Evolutionary conservation across 176 grass and related monocot species (phyloP), one percentile per base, ranked within the genome.

Genomic region (Carex parvula): DNA sequence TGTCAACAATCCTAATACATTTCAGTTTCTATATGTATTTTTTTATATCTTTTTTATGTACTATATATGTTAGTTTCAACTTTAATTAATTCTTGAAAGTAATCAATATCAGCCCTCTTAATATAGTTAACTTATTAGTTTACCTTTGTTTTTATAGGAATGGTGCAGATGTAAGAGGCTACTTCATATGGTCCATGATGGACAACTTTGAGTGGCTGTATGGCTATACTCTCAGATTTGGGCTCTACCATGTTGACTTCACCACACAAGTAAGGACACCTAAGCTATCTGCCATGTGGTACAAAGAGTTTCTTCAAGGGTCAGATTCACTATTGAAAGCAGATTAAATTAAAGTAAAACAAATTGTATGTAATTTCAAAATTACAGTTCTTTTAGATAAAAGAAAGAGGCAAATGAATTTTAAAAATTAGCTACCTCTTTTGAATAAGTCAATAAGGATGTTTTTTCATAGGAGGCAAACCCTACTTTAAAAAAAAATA

Each of bases 151-250:
- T 41, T 75, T 54, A 9, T 57, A 94, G 93, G 62, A 30, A 87
- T n/a, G 93, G 93, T 48, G 90, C 90, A 18, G 90, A 94, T 82
- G 90, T 94, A 15, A 91, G 90, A 63, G 93, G 90, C 46, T 92
- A 94, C 79, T 94, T 94, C 70, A 21, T 81, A 59, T 94, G 93
- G 90, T 89, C 93, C 62, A 61, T 94, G 10, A 10, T 94, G 0
- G 93, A 94, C 52, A 94, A 92, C 29, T 94, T 94, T 13, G 90
- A 94, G 21, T 92, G 90, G 93, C 11, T 86, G 0, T 90, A 20
- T 33, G 93, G 93, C 3, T 92, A 90, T 41, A 90, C 84, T 1
- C 80, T 94, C 20, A 89, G 90, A n/a, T 94, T 94, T 77, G 90
- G 93, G 26, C 76, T 90, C 1, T 57, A 90, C 76, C 68, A 90